These are phyloP conservation scores for Aspergillus brunneoviolaceus DNA, from an alignment of 2,329 filamentous ascomycete species.

Conservation along the genomic window DNA sequence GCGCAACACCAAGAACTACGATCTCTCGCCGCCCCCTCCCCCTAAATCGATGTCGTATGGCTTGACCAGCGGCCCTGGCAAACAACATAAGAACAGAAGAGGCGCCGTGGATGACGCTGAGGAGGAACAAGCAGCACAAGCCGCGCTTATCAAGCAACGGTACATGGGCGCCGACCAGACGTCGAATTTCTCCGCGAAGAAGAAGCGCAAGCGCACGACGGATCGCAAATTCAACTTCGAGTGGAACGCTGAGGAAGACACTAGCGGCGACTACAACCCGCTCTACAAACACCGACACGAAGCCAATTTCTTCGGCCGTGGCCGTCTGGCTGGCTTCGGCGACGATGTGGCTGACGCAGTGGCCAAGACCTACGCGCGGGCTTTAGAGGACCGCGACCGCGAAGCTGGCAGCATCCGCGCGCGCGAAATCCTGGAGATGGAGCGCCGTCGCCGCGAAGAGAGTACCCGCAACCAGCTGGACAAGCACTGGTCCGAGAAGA, in stretches of 20 bases:
- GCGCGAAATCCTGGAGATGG: constrained; percentile 79
- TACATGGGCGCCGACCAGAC: constrained; percentile 93
- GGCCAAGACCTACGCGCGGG: constrained; percentile 60
- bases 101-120: constrained; percentile 42
- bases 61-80: background rate
- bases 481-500: constrained; percentile 95
- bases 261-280: constrained; percentile 77
- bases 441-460: constrained; percentile 72
- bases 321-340: constrained; percentile 65
- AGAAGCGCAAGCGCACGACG: constrained; percentile 88
- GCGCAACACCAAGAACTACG: constrained; percentile 48
- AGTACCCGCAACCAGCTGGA: constrained; percentile 72
- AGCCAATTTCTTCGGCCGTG: constrained; percentile 68
- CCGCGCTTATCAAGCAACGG: constrained; percentile 70
- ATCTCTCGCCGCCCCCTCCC: constrained; percentile 54
- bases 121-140: constrained; percentile 65
- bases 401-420: constrained; percentile 77
- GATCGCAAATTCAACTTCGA: constrained; percentile 99
- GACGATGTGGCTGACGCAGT: constrained; percentile 56
- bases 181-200: constrained; percentile 89
- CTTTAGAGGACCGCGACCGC: constrained; percentile 70
- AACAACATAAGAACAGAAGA: background rate
- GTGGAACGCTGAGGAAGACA: constrained; percentile 95
- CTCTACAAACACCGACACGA: constrained; percentile 70
- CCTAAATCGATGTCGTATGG: constrained; percentile 25